These are phyloP conservation scores for Globisporangium okanoganense DNA, from an alignment of 352 stramenopile species.

Conservation along the genomic window DNA sequence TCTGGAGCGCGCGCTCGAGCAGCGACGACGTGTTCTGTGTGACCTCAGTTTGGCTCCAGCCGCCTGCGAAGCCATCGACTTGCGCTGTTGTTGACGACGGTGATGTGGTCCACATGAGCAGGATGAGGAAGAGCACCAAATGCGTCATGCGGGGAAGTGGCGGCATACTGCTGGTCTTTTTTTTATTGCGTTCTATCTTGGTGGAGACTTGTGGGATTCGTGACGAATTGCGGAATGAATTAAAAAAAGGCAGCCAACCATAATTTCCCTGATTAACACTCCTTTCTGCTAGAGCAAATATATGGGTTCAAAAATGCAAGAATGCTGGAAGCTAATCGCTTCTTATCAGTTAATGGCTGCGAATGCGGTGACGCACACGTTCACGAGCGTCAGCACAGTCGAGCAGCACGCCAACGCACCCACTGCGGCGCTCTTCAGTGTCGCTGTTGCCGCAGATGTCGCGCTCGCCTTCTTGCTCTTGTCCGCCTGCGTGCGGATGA, in stretches of 20 bases:
- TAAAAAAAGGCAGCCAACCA: no score
- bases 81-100: background rate
- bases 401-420: background rate
- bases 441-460: background rate
- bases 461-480: background rate
- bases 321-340: no score
- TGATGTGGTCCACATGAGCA: background rate
- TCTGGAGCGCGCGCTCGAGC: conserved; percentile 18
- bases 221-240: conserved; percentile 22
- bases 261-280: no score
- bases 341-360: background rate
- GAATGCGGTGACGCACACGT: background rate
- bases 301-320: background rate
- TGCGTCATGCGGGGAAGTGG: background rate
- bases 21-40: background rate
- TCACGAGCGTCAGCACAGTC: background rate
- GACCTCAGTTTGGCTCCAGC: background rate
- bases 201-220: background rate
- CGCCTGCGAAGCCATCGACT: background rate
- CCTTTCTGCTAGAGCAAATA: no score
- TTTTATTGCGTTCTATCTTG: no score
- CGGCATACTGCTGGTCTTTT: no score
- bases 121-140: background rate
- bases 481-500: background rate
- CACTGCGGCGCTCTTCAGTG: background rate